Evolutionary conservation across 345 rosid genomes (phyloP), one percentile per base, ranked within the genome.

Genomic region (Eucalyptus rudis): DNA sequence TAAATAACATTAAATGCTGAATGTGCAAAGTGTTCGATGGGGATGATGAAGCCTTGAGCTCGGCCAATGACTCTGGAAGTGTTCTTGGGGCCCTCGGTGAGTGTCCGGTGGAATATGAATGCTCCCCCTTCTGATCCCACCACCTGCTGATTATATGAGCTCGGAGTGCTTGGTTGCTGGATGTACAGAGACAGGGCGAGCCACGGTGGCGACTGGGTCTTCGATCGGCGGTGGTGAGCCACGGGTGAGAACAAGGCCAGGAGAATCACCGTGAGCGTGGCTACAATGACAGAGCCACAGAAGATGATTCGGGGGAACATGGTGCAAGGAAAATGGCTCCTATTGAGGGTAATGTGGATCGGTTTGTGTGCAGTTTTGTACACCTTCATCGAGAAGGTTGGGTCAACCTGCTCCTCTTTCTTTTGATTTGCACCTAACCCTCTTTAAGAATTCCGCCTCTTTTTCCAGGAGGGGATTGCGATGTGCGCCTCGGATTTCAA

Each of bases 31-130:
- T 91, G 89, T 86, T 96, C 94, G 6, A 90, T 52, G 0, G 98
- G 98, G 62, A 96, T 93, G 51, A 96, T 92, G 90, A 97, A 96
- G 10, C 99, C 99, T 79, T 95, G 97, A 5, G 99, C 98, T 85
- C 92, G 94, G 13, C 99, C 98, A 1, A 96, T 93, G 6, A 93
- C 89, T 49, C 93, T 90, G 4, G 98, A 97, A n/a, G 95, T 95
- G 93, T 93, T 95, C 62, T 94, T 90, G 1, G 97, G 98, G 83
- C 97, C 97, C 88, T 97, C 93, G 0, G 96, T 97, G 49, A 97
- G 93, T 0, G 91, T 88, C 2, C 94, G 95, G 62, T 93, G 98
- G 88, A 95, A 97, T 83, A 94, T 90, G 89, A 96, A 91, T 2
- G 97, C 99, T 81, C 94, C 94, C 5, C 90, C 90, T 14, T 36